These are phyloP conservation scores for Litchi chinensis DNA, from an alignment of 345 rosid species.

Conservation along the genomic window DNA sequence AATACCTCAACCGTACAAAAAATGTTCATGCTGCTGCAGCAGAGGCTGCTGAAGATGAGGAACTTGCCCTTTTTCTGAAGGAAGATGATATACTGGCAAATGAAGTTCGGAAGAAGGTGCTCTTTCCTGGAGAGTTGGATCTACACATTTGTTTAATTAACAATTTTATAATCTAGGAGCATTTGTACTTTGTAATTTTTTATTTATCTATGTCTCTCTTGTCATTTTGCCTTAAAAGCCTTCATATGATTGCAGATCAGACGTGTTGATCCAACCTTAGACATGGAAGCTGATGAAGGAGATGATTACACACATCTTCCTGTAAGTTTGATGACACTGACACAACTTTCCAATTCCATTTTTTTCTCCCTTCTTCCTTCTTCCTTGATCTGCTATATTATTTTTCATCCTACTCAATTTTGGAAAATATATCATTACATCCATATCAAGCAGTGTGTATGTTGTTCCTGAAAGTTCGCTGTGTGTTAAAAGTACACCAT, in stretches of 20 bases:
- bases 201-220: slow-evolving; percentile 11
- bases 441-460: neutral
- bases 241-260: slow-evolving; percentile 57
- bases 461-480: slow-evolving; percentile 3
- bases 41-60: slow-evolving; percentile 99
- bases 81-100: slow-evolving; percentile 83
- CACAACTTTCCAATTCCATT: neutral
- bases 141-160: neutral
- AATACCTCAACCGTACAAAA: slow-evolving; percentile 77
- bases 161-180: slow-evolving; percentile 4
- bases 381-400: neutral
- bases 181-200: slow-evolving; percentile 5
- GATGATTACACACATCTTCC: slow-evolving; percentile 95
- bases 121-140: slow-evolving; percentile 20
- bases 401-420: slow-evolving; percentile 5
- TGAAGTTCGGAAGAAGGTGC: slow-evolving; percentile 81
- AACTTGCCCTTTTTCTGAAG: slow-evolving; percentile 86
- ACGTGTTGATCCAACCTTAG: slow-evolving; percentile 91
- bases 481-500: neutral
- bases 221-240: slow-evolving; percentile 13
- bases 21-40: slow-evolving; percentile 81
- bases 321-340: slow-evolving; percentile 47
- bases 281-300: slow-evolving; percentile 94
- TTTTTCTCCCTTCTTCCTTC: no score
- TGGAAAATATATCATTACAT: neutral